Evolutionary conservation across 805 yeast genomes (phyloP), one percentile per base, ranked within the genome.

Genomic region (Kluyveromyces starmeri): DNA sequence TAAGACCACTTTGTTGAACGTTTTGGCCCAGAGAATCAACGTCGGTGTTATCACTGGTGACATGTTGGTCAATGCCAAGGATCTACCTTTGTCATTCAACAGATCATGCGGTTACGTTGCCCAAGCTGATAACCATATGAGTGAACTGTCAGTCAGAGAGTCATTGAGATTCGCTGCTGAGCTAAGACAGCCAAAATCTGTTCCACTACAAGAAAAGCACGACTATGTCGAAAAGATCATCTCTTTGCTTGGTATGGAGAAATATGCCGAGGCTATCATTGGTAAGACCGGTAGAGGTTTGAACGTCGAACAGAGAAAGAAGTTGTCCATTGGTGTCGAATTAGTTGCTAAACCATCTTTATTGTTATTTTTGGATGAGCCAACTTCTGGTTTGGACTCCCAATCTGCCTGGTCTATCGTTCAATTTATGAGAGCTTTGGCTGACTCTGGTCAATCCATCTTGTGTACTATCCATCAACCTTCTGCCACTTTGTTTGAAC

Each of bases 381-480:
- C 82, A 14, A 75, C 82, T 19, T 75, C 82, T 31, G 82, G 82
- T 57, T 59, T 75, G 49, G 82, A 75, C 50, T 75, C 80, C 14
- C 80, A 75, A 55, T 71, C 81, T 27, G 79, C 81, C 10, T 75
- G 79, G 78, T 68, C 80, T 21, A 70, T 75, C 45, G 71, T 76
- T 54, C 68, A 71, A 51, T 63, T 75, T 55, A 65, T 75, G 73
- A 67, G 74, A 54, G 71, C 71, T 45, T 55, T 75, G 40, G 76
- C 80, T 5, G 60, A 67, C 45, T 69, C 68, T 45, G 80, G 80
- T 26, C 79, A 75, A 53, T 79, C 80, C 26, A 73, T 75, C 50
- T 59, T 75, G 52, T 75, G 81, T 64, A 82, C 94, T 18, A 82
- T 82, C 46, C 92, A 82, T 59, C 94, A 82, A 59, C 94, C 94